phyloP scores from a whole-genome alignment of 2,329 filamentous ascomycete genomes.

The Cercospora canescens region DNA sequence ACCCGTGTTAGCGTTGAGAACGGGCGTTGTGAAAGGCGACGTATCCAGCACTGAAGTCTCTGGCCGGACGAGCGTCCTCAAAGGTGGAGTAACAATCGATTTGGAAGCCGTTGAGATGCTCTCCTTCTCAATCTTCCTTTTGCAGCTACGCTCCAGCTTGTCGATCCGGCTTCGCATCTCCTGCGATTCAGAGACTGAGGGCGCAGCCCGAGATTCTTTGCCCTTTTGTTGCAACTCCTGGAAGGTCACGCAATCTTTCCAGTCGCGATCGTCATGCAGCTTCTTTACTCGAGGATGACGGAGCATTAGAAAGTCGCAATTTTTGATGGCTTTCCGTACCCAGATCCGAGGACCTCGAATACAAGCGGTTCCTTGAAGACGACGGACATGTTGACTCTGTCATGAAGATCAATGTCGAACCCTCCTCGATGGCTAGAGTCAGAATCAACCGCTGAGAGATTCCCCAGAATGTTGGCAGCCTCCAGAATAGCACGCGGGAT shows the following conservation, averaged over 20 bases:
- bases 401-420: conserved; percentile 26
- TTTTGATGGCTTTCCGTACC: conserved; percentile 73
- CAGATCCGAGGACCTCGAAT: conserved; percentile 77
- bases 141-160: conserved; percentile 52
- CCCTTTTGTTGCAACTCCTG: conserved; percentile 69
- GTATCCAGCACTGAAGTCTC: conserved; percentile 9
- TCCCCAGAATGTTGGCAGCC: conserved; percentile 45
- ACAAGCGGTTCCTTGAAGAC: conserved; percentile 72
- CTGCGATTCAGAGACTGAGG: conserved; percentile 57
- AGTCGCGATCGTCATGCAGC: conserved; percentile 73
- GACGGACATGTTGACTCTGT: conserved; percentile 40
- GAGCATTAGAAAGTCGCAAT: conserved; percentile 70
- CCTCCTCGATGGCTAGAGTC: conserved; percentile 22
- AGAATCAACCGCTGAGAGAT: conserved; percentile 38
- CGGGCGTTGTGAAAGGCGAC: neutral
- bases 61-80: conserved; percentile 11
- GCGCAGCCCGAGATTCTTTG: conserved; percentile 52
- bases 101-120: conserved; percentile 13
- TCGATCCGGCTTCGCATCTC: conserved; percentile 63
- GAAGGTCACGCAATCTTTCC: conserved; percentile 68
- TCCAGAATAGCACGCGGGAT: conserved; percentile 48
- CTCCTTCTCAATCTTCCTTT: conserved; percentile 32
- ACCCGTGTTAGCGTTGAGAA: neutral
- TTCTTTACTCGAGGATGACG: conserved; percentile 77
- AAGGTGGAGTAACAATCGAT: conserved; percentile 13